Conservation (phyloP, 768 basidiomycete species). For the Suillus weaverae region DNA sequence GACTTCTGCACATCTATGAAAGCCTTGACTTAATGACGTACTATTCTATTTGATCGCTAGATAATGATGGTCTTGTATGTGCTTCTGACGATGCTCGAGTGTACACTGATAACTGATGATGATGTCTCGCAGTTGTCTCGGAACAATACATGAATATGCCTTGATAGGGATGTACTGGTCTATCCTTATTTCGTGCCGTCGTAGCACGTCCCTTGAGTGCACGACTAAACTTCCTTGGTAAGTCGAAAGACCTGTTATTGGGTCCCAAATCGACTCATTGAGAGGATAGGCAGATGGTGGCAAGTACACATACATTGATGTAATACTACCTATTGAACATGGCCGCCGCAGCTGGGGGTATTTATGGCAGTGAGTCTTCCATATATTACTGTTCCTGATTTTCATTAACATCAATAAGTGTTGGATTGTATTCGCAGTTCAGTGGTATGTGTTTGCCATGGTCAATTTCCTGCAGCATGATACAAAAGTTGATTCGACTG, state of each 20-base stretch:
- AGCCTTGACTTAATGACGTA: not conserved
- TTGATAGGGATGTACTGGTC: slow-evolving; percentile 3
- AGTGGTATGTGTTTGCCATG: slow-evolving; percentile 14
- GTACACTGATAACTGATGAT: not conserved
- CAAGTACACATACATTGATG: not conserved
- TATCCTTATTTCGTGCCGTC: slow-evolving; percentile 5
- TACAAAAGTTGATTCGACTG: not conserved
- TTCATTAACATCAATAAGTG: slow-evolving; percentile 12
- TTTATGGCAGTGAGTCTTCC: not conserved
- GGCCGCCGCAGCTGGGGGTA: not conserved
- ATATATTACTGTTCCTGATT: not conserved
- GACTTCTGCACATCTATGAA: too few relatives aligned
- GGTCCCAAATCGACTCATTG: not conserved
- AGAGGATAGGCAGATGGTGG: not conserved
- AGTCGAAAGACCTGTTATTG: not conserved
- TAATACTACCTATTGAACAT: not conserved
- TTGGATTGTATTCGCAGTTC: slow-evolving; percentile 20
- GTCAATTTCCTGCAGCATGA: not conserved
- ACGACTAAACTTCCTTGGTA: not conserved
- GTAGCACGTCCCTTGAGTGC: not conserved
- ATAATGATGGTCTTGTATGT: not conserved
- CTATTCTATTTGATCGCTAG: not conserved
- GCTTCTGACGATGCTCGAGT: not conserved
- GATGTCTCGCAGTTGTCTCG: not conserved
- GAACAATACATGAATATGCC: not conserved